A percentile compares a stretch with the other conserved stretches of the same genome.
Conservation (phyloP, 1,139 yeast genomes). For the Saccharomycopsis hybrid region DNA sequence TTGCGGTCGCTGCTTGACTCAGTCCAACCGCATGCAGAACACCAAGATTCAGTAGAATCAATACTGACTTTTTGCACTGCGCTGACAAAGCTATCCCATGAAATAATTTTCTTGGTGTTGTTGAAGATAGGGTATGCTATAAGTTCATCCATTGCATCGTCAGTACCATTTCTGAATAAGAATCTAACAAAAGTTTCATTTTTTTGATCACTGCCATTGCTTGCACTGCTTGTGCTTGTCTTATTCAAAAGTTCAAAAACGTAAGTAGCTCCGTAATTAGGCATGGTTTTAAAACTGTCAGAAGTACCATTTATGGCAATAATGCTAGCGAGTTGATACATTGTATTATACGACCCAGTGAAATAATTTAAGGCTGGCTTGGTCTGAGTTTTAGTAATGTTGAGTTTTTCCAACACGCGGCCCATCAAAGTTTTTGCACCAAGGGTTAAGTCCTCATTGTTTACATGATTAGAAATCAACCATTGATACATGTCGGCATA, state of each 20-base stretch:
- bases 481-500: slow-evolving; percentile 36
- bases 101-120: slow-evolving; percentile 26
- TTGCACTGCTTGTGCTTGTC: too few relatives aligned
- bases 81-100: slow-evolving; percentile 32
- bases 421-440: slow-evolving; percentile 36
- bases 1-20: slow-evolving; percentile 23
- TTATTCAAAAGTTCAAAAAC: slow-evolving; percentile 36
- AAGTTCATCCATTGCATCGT: slow-evolving; percentile 12
- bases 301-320: slow-evolving; percentile 29
- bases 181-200: slow-evolving; percentile 33
- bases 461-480: slow-evolving; percentile 31
- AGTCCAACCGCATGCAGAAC: slow-evolving; percentile 31
- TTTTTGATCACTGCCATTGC: too few relatives aligned
- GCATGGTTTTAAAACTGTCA: slow-evolving; percentile 35
- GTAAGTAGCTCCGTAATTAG: slow-evolving; percentile 37
- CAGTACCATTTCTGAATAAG: slow-evolving; percentile 39
- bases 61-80: slow-evolving; percentile 28
- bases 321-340: slow-evolving; percentile 34
- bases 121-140: slow-evolving; percentile 33
- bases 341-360: slow-evolving; percentile 38
- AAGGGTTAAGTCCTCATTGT: slow-evolving; percentile 29
- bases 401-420: slow-evolving; percentile 30
- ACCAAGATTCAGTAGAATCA: slow-evolving; percentile 32
- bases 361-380: slow-evolving; percentile 34
- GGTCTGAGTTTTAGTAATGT: slow-evolving; percentile 30